phyloP scores from a whole-genome alignment of 495 filamentous ascomycete genomes.

The Chlorociboria aeruginascens region DNA sequence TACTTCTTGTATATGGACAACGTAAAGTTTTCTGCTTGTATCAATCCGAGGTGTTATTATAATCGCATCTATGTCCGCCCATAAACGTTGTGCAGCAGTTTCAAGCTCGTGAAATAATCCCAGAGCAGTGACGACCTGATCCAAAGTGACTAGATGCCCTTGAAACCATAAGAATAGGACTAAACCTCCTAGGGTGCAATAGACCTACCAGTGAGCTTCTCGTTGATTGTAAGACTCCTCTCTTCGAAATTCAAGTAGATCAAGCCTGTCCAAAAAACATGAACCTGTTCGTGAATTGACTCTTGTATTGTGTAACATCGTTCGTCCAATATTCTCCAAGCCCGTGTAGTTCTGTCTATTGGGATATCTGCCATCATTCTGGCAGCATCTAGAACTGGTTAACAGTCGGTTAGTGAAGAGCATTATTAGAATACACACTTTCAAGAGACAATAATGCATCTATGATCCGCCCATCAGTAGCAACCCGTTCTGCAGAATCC shows the following conservation, averaged over 20 bases:
- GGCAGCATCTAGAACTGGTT: conserved; percentile 2
- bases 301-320: conserved; percentile 39
- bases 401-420: background rate
- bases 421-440: conserved; percentile 20
- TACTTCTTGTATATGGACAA: conserved; percentile 24
- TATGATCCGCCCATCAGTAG: conserved; percentile 33
- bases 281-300: conserved; percentile 45
- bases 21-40: background rate
- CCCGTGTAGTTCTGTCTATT: conserved; percentile 32
- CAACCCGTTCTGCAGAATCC: conserved; percentile 37
- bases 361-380: conserved; percentile 30
- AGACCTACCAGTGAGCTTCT: conserved; percentile 27
- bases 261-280: conserved; percentile 38
- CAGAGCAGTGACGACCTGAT: conserved; percentile 35
- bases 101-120: conserved; percentile 40
- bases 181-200: conserved; percentile 16
- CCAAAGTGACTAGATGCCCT: conserved; percentile 35
- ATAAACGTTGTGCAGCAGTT: conserved; percentile 34
- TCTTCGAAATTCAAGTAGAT: conserved; percentile 40
- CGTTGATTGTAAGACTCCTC: conserved; percentile 35
- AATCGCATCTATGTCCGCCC: conserved; percentile 35
- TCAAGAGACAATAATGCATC: conserved; percentile 39
- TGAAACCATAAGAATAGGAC: conserved; percentile 2
- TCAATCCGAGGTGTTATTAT: conserved; percentile 38
- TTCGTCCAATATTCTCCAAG: conserved; percentile 34